phyloP scores from a whole-genome alignment of 139 green algal genomes.

The Protoeuglena noctilucae region DNA sequence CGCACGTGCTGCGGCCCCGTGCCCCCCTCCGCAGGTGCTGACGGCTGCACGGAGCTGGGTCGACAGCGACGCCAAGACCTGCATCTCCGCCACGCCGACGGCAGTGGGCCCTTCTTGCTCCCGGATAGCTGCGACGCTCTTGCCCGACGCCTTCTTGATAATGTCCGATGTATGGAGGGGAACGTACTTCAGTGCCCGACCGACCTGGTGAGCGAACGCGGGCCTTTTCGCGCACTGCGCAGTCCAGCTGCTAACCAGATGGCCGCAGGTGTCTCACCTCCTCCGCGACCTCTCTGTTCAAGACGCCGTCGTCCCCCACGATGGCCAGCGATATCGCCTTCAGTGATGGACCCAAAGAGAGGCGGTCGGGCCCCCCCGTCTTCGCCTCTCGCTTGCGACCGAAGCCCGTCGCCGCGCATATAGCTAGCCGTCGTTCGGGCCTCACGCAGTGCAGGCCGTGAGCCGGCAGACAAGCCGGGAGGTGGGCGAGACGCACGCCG shows the following conservation, averaged over 20 bases:
- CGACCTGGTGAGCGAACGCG: too few species aligned
- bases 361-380: too few species aligned
- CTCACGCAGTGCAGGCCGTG: too few species aligned
- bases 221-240: too few species aligned
- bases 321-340: not conserved
- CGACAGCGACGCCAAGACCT: not conserved
- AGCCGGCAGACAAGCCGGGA: too few species aligned
- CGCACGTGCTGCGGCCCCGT: not conserved
- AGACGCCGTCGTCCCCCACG: not conserved
- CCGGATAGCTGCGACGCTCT: not conserved
- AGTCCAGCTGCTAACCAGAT: too few species aligned
- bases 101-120: not conserved
- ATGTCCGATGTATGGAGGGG: not conserved
- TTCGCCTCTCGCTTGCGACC: too few species aligned
- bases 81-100: not conserved
- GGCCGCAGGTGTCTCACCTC: too few species aligned
- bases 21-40: not conserved
- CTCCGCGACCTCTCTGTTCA: not conserved
- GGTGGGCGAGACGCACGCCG: too few species aligned
- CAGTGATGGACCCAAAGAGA: too few species aligned
- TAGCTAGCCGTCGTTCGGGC: too few species aligned
- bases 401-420: too few species aligned
- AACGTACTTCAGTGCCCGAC: not conserved
- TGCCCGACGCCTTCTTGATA: not conserved
- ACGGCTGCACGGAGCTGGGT: not conserved